phyloP scores from a whole-genome alignment of 805 yeast genomes.

The Saturnispora bothae region DNA sequence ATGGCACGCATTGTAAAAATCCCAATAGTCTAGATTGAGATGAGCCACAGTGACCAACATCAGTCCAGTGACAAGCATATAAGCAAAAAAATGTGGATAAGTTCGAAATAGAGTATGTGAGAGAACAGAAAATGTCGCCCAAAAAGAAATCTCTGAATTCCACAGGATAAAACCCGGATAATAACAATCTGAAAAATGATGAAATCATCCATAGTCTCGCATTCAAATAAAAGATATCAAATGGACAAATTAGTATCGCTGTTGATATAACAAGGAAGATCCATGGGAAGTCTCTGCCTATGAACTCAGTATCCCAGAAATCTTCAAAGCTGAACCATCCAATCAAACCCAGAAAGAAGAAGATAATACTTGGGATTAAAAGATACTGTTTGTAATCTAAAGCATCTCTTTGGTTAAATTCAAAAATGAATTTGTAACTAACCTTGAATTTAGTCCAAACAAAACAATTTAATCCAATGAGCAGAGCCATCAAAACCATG shows the following conservation, averaged over 20 bases:
- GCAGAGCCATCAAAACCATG: constrained; percentile 43
- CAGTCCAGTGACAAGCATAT: constrained; percentile 62
- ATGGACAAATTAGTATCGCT: constrained; percentile 48
- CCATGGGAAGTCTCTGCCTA: constrained; percentile 75
- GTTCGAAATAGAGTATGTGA: constrained; percentile 82
- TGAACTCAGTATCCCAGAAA: constrained; percentile 49
- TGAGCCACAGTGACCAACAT: constrained; percentile 60
- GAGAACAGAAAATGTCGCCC: constrained; percentile 84
- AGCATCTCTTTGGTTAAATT: constrained; percentile 61
- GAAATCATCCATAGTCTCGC: constrained; percentile 71
- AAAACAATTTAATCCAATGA: constrained; percentile 59
- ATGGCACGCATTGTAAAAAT: constrained; percentile 73
- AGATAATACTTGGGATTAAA: constrained; percentile 49
- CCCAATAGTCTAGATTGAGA: constrained; percentile 70
- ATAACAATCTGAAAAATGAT: constrained; percentile 58
- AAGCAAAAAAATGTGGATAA: constrained; percentile 78
- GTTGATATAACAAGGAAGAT: constrained; percentile 49
- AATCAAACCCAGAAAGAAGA: constrained; percentile 48
- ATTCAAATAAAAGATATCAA: constrained; percentile 41
- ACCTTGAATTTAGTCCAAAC: constrained; percentile 69
- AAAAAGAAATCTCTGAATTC: constrained; percentile 90
- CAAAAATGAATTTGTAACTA: constrained; percentile 88
- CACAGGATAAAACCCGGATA: constrained; percentile 87
- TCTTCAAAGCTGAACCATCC: constrained; percentile 69
- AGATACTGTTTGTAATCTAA: constrained; percentile 57